Evolutionary conservation across 306 rosid species (phyloP).

Genomic region (Dryas octopetala): DNA sequence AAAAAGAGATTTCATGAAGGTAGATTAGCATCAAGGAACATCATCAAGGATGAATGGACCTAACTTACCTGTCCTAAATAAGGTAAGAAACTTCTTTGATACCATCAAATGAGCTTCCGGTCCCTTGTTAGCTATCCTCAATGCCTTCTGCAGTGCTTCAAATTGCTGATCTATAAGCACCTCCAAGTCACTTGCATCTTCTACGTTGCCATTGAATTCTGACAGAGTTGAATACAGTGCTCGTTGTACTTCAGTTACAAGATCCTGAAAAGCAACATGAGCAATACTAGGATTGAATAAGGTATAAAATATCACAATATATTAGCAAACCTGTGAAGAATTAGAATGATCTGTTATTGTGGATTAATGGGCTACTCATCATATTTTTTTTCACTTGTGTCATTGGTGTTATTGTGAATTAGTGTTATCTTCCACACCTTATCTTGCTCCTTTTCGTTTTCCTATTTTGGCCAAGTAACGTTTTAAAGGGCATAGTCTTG

Average conservation of each 20-base stretch:
- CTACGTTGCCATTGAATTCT: conserved; percentile 35
- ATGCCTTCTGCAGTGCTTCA: conserved; percentile 70
- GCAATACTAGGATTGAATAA: neutral
- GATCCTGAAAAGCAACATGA: conserved; percentile 43
- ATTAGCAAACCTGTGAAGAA: neutral
- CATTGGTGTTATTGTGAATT: too few species aligned
- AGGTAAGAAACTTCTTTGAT: conserved; percentile 76
- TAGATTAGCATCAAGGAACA: conserved; percentile 52
- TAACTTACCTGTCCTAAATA: conserved; percentile 79
- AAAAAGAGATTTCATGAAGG: conserved; percentile 16
- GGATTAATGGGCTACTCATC: neutral
- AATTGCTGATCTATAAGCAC: conserved; percentile 65
- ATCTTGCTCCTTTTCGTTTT: too few species aligned
- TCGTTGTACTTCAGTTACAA: conserved; percentile 62
- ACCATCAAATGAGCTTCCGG: conserved; percentile 84
- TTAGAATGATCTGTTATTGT: too few species aligned
- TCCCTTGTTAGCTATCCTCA: conserved; percentile 77
- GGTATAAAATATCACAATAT: neutral
- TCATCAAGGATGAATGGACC: conserved; percentile 91
- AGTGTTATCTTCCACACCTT: too few species aligned
- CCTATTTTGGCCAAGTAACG: too few species aligned
- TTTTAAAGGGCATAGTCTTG: too few species aligned
- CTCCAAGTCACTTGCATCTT: conserved; percentile 61
- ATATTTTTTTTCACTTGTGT: neutral
- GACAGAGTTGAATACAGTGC: conserved; percentile 43